Base-by-base conservation (phyloP, 768 basidiomycete genomes). In the Auricularia heimuer region DNA sequence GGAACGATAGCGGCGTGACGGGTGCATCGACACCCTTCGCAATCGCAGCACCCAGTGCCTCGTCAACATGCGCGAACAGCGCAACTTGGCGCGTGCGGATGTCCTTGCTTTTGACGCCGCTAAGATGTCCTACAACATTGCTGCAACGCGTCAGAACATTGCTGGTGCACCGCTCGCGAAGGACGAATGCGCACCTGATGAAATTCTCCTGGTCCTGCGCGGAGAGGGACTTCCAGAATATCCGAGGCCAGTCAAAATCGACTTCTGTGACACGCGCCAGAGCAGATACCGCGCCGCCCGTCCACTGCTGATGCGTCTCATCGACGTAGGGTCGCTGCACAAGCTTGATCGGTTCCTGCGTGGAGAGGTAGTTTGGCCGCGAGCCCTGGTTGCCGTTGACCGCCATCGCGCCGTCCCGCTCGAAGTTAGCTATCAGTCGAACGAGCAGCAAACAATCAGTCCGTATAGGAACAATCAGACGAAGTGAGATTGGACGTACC, bases 241-340 rank as follows among this genome's bases (percentile, higher is more conserved):
- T 83, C 65, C 89, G 86, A 12, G 90, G 90, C 73, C 91, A 90
- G 77, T 91, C 90, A 70, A 92, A 92, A 79, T 92, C 90, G 68
- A 91, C 88, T 90, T 78, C 77, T 7, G 68, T 75, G 36, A 76
- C 74, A 12, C 70, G 68, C 45, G 75, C 73, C 42, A 79, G 67
- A 35, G 73, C 75, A 42, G 72, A 75, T 56, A 80, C 73, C 3
- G 77, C 78, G 54, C 78, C 78, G 18, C 79, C 78, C 4, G 70
- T 71, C 78, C 79, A 79, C 56, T 73, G 71, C 58, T 77, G 78
- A 64, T 79, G 77, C 36, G 75, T 77, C 16, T 78, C 78, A 36
- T 77, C 74, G 42, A 75, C 71, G 67, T 75, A 79, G 10, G 75
- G 71, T 4, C 74, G 73, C 24, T 70, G 68, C 37, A 69, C 70